These are phyloP conservation scores for Thamnidium elegans DNA, from an alignment of 192 early-diverging fungal genomes.

Conservation along the genomic window DNA sequence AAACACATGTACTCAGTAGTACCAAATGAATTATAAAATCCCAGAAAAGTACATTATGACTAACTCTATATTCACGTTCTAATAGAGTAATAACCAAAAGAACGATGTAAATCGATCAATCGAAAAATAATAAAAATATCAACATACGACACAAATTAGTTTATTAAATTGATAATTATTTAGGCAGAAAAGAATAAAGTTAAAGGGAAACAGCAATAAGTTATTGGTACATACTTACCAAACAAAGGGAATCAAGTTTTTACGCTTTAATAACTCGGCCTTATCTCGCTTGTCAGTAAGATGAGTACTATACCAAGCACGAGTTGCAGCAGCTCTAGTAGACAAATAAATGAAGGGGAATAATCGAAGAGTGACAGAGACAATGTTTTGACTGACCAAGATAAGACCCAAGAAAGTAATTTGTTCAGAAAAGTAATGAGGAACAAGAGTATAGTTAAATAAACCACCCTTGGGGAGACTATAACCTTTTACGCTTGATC, in stretches of 20 bases:
- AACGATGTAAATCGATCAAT: no score
- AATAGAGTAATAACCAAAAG: no score
- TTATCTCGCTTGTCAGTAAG: not conserved
- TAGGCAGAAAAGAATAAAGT: no score
- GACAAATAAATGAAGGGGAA: conserved; percentile 16
- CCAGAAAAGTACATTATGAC: no score
- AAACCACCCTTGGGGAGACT: conserved; percentile 8
- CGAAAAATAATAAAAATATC: no score
- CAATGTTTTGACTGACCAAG: conserved; percentile 11
- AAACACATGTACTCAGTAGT: no score
- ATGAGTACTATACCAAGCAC: conserved; percentile 2
- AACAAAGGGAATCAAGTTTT: conserved; percentile 11
- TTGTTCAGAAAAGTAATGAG: conserved; percentile 14
- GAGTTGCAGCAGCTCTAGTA: not conserved
- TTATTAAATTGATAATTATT: no score
- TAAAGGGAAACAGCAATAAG: no score
- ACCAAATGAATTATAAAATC: no score
- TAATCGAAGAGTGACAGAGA: not conserved
- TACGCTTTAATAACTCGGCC: not conserved
- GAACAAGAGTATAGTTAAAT: not conserved
- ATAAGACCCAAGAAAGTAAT: conserved; percentile 5
- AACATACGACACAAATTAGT: no score
- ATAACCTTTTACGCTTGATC: not conserved
- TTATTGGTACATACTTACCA: conserved; percentile 4
- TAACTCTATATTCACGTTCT: no score